A percentile compares a stretch with the other conserved stretches of the same genome.
Evolutionary conservation across 768 basidiomycete genomes (phyloP).

Genomic region (Amanita muscaria): DNA sequence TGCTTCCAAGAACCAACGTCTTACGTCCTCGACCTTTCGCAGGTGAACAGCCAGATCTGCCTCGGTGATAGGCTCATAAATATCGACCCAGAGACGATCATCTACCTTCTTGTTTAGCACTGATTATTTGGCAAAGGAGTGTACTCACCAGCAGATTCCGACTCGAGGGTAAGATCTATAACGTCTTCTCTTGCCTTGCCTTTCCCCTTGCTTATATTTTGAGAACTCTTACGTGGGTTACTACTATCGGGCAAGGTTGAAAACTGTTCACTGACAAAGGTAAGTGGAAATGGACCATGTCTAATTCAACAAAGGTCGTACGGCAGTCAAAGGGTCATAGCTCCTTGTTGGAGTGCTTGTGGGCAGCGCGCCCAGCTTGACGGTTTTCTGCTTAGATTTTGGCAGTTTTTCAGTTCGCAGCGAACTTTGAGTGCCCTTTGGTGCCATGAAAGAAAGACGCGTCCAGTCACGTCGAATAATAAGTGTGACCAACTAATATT

Average conservation of each 20-base stretch:
- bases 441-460: slow-evolving; percentile 2
- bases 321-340: slow-evolving; percentile 27
- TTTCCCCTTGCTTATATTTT: slow-evolving; percentile 15
- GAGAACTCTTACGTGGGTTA: slow-evolving; percentile 4
- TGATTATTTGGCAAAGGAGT: neutral
- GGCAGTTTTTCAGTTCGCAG: neutral
- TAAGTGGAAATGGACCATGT: slow-evolving; percentile 4
- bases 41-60: slow-evolving; percentile 74
- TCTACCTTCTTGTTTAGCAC: slow-evolving; percentile 15
- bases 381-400: slow-evolving; percentile 1
- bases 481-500: neutral
- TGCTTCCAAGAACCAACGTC: slow-evolving; percentile 67
- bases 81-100: slow-evolving; percentile 51
- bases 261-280: slow-evolving; percentile 17
- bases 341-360: slow-evolving; percentile 11
- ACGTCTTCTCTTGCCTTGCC: slow-evolving; percentile 17
- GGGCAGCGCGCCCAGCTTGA: slow-evolving; percentile 4
- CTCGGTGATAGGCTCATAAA: slow-evolving; percentile 52
- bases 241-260: slow-evolving; percentile 10
- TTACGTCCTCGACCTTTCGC: slow-evolving; percentile 70
- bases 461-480: neutral
- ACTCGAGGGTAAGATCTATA: slow-evolving; percentile 1
- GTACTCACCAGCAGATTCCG: neutral
- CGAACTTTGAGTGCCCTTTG: neutral
- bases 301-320: slow-evolving; percentile 13